Base-by-base conservation (phyloP, 371 early-diverging fungal species). In the Conidiobolus incongruus region DNA sequence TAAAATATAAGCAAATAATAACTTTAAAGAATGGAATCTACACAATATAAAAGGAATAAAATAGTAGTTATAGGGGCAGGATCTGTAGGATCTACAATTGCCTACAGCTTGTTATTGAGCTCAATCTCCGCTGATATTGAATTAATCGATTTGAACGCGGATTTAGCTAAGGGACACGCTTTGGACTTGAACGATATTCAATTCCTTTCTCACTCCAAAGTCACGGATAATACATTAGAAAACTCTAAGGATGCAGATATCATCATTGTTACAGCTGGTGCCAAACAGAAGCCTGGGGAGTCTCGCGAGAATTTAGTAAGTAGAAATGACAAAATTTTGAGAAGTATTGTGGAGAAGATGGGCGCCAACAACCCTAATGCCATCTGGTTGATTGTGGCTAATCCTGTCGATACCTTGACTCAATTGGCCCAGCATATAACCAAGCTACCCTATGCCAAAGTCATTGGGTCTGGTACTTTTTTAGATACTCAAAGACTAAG, bases 191-290 rank as follows among this genome's bases (percentile, higher is more conserved):
- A 66, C 36, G 87, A 86, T 49, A 76, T 76, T 16, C 63, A 72
- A 26, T 72, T 76, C 48, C 60, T 82, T 46, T 62, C 72, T 35
- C 61, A 64, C 22, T 72, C 80, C 21, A 53, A 54, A 15, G 65
- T 83, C 35, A 68, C 68, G 22, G 58, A 49, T 31, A 81, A 59
- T 5, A 54, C 68, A 12, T 51, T 54, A 35, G 47, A 72, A 51
- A 83, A 87, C 42, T 82, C 80, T 1, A 84, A 87, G 8, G 77
- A 83, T 50, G 64, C 68, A 15, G 84, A 88, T 48, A 72, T 88
- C 26, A 77, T 88, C 47, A 68, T 88, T 36, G 60, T 86, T 42
- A 82, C 87, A 12, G 88, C 89, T 1, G 89, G 89, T 28, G 88
- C 88, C 11, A 80, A 82, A 37, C 88, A 88, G 50, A 61, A 65